These are phyloP conservation scores for Solanum medicagineum DNA, from an alignment of 257 asterid genomes.

Conservation along the genomic window DNA sequence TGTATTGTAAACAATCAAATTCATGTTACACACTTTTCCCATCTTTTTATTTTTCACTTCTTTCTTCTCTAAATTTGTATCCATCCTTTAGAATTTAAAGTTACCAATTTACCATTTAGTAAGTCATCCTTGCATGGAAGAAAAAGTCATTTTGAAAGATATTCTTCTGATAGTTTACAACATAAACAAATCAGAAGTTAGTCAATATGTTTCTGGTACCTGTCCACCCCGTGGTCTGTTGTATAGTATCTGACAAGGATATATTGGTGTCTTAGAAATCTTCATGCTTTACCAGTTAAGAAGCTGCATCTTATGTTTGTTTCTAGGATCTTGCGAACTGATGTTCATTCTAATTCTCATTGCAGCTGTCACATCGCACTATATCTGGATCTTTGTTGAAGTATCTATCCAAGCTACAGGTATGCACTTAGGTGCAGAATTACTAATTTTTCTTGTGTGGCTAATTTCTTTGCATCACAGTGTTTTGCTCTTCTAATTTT, in stretches of 20 bases:
- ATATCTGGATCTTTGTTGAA: conserved; percentile 76
- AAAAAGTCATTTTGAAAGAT: not conserved
- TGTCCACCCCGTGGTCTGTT: not conserved
- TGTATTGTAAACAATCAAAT: not conserved
- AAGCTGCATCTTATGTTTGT: not conserved
- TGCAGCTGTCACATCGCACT: conserved; percentile 94
- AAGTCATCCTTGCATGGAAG: not conserved
- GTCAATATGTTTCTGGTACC: not conserved
- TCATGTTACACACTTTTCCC: not conserved
- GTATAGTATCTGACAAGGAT: not conserved
- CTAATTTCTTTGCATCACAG: not conserved
- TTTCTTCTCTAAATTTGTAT: not conserved
- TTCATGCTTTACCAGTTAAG: not conserved
- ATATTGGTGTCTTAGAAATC: not conserved
- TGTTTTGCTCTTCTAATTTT: conserved; percentile 2
- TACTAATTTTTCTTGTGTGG: not conserved
- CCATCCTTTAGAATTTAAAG: not conserved
- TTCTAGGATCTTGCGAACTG: not conserved
- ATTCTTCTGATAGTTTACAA: not conserved
- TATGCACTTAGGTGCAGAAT: conserved; percentile 6
- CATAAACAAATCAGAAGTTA: not conserved
- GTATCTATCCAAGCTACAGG: conserved; percentile 86
- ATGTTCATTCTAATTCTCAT: not conserved
- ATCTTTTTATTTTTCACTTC: not conserved
- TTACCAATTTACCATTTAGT: not conserved